phyloP scores from a whole-genome alignment of 805 yeast species.

The Schwanniomyces yamadae region DNA sequence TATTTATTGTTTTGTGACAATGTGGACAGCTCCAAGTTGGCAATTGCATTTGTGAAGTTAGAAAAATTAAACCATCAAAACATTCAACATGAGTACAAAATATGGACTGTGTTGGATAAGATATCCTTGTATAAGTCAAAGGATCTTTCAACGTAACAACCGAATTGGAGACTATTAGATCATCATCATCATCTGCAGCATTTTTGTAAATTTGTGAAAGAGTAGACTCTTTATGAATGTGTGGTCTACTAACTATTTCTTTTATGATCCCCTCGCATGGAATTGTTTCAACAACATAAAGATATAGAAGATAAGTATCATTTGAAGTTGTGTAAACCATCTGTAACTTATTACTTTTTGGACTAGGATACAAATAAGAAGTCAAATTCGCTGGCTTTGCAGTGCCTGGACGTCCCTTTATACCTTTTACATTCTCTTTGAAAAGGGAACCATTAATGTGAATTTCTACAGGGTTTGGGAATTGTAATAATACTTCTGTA shows the following conservation, averaged over 20 bases:
- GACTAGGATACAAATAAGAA: slow-evolving; percentile 26
- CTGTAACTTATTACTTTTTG: slow-evolving; percentile 43
- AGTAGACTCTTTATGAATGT: slow-evolving; percentile 53
- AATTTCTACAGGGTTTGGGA: slow-evolving; percentile 72
- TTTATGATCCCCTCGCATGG: slow-evolving; percentile 22
- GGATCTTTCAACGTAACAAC: slow-evolving; percentile 76
- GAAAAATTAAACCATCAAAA: slow-evolving; percentile 75
- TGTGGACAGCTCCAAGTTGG: slow-evolving; percentile 90
- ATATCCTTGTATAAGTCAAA: slow-evolving; percentile 66
- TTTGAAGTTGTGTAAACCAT: slow-evolving; percentile 59
- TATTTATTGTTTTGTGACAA: slow-evolving; percentile 54
- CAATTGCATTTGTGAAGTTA: slow-evolving; percentile 73
- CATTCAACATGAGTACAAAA: slow-evolving; percentile 83
- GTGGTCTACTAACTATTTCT: slow-evolving; percentile 38
- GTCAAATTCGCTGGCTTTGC: slow-evolving; percentile 83
- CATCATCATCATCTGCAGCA: slow-evolving; percentile 50
- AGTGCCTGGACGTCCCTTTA: slow-evolving; percentile 75
- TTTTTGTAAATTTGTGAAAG: slow-evolving; percentile 40
- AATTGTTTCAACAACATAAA: slow-evolving; percentile 54
- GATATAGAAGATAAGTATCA: slow-evolving; percentile 48
- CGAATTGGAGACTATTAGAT: slow-evolving; percentile 64
- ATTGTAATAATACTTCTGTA: slow-evolving; percentile 47
- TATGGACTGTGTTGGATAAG: slow-evolving; percentile 66
- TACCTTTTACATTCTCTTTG: slow-evolving; percentile 63
- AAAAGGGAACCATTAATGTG: slow-evolving; percentile 53